Percentiles rank a stretch among this genome's conserved stretches.
Evolutionary conservation across 2,329 filamentous ascomycete species (phyloP).

Genomic region (Geosmithia flava): DNA sequence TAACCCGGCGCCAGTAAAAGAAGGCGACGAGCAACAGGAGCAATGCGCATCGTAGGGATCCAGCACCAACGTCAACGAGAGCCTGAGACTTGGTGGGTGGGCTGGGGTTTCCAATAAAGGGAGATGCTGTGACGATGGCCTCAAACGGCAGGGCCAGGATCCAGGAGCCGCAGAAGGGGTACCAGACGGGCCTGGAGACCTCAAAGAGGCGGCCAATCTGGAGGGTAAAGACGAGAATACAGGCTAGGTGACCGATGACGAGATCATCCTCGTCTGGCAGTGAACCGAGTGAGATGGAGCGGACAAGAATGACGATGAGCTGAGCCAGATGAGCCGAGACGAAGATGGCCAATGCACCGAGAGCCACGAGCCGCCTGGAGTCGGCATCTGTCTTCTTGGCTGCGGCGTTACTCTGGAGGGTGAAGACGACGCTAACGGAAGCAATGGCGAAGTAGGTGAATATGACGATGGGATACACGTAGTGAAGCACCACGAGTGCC

Average conservation of each 20-base stretch:
- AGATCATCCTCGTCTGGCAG: slow-evolving; percentile 34
- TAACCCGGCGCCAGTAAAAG: neutral
- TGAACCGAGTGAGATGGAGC: slow-evolving; percentile 17
- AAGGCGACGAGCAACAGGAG: neutral
- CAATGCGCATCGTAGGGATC: neutral
- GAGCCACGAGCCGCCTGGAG: slow-evolving; percentile 10
- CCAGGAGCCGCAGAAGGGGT: slow-evolving; percentile 53
- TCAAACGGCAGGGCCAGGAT: slow-evolving; percentile 46
- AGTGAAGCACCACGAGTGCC: slow-evolving; percentile 36
- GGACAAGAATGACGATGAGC: slow-evolving; percentile 23
- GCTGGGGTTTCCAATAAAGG: neutral
- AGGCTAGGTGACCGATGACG: slow-evolving; percentile 47
- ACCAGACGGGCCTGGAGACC: slow-evolving; percentile 39
- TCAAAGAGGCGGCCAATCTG: slow-evolving; percentile 43
- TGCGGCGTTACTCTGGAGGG: neutral
- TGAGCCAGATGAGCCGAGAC: slow-evolving; percentile 35
- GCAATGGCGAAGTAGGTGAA: slow-evolving; percentile 45
- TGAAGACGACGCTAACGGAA: slow-evolving; percentile 37
- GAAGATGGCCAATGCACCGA: slow-evolving; percentile 30
- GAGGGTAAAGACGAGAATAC: slow-evolving; percentile 50
- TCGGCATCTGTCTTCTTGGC: slow-evolving; percentile 4
- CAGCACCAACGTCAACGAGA: slow-evolving; percentile 6
- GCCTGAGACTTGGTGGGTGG: neutral
- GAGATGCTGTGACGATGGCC: slow-evolving; percentile 22
- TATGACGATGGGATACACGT: slow-evolving; percentile 42